Evolutionary conservation across 306 rosid species (phyloP), one percentile per base, ranked within the genome.

Genomic region (Cucurbita argyrosperma): DNA sequence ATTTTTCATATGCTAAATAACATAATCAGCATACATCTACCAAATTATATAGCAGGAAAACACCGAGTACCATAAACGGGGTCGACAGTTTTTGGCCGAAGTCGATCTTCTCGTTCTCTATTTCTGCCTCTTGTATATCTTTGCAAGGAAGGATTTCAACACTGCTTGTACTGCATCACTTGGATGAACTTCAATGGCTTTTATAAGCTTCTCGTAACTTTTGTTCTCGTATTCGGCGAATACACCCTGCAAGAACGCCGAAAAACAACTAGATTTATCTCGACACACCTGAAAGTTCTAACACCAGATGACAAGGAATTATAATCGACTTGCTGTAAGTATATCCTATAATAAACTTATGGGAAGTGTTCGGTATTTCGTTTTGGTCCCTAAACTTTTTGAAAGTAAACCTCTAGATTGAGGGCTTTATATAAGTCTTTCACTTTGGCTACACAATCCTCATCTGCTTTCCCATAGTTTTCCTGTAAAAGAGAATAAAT

Each of bases 71-170:
- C 35, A 1, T 30, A 30, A 30, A 30, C 51, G 37, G 35, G 2
- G 0, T 10, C 8, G 9, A 64, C 51, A 4, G 16, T 64, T 18
- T 10, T 46, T 5, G 5, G 4, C 7, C 54, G 1, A 42, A 10
- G 37, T 65, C n/a, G 4, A 42, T 43, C 16, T 40, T 45, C 5
- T 21, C n/a, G 40, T 37, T 74, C 64, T 43, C 82, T 86, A 94
- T 76, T 94, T 95, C 83, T 84, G 85, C 85, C 99, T 87, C 89
- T 85, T 88, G 91, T 91, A 91, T 57, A 95, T 91, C 81, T 95
- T 91, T 57, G 80, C 90, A 89, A 95, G 81, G 85, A 95, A 91
- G 19, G 96, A 91, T 80, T 89, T 88, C 88, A 95, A 79, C 66
- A 91, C 96, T 5, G 88, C 96, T 61, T 91, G 97, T 52, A 95